These are phyloP conservation scores for Allium sativum DNA, from an alignment of 106 monocot genomes.

Conservation along the genomic window DNA sequence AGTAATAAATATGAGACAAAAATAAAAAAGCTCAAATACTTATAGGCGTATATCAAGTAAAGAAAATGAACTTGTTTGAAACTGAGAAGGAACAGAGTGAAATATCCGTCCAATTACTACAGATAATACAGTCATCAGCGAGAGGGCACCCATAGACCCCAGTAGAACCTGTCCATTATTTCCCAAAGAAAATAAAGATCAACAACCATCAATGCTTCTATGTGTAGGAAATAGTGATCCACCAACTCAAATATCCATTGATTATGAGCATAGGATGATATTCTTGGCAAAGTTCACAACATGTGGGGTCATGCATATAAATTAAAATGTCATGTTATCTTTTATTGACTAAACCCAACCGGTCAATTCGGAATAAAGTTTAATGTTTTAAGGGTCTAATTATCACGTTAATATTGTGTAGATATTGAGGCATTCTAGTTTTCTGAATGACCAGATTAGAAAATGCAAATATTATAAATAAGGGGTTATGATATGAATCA, in stretches of 20 bases:
- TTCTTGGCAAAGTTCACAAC: background rate
- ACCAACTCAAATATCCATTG: background rate
- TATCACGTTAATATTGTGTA: too few relatives aligned
- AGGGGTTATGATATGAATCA: too few relatives aligned
- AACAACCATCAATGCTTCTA: background rate
- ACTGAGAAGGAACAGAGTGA: slow-evolving; percentile 82
- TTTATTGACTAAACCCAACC: too few relatives aligned
- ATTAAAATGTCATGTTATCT: too few relatives aligned
- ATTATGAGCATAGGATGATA: background rate
- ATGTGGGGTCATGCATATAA: too few relatives aligned
- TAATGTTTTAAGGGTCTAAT: too few relatives aligned
- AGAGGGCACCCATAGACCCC: slow-evolving; percentile 91
- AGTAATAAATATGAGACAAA: background rate
- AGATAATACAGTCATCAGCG: slow-evolving; percentile 86
- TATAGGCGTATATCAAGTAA: background rate
- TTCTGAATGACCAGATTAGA: too few relatives aligned
- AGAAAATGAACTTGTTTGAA: slow-evolving; percentile 51
- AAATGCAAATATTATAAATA: too few relatives aligned
- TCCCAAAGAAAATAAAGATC: background rate
- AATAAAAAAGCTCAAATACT: background rate
- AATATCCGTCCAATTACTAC: slow-evolving; percentile 86
- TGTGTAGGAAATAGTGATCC: background rate
- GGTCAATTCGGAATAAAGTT: too few relatives aligned
- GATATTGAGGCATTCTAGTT: too few relatives aligned
- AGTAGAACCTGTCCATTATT: slow-evolving; percentile 56